Evolutionary conservation across 2,329 filamentous ascomycete genomes (phyloP).

Genomic region (Xylaria sp.): DNA sequence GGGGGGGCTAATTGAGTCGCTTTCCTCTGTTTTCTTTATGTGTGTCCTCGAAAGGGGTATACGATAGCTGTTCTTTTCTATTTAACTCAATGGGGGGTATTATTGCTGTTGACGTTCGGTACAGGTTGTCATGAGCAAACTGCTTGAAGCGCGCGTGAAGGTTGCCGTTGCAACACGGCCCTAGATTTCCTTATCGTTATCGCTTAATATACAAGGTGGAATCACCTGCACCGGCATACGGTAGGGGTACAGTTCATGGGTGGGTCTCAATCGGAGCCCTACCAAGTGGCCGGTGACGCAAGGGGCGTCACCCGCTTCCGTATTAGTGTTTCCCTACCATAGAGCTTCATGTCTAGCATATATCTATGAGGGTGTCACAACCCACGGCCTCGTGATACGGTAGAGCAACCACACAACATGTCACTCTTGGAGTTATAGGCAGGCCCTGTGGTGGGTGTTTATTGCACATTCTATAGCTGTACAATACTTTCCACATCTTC

Average conservation of each 20-base stretch:
- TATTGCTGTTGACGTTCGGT: neutral
- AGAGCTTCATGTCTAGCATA: neutral
- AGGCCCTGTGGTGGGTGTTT: slow-evolving; percentile 1
- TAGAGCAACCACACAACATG: slow-evolving; percentile 23
- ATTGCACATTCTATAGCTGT: slow-evolving; percentile 7
- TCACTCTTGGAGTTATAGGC: slow-evolving; percentile 5
- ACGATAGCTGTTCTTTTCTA: neutral
- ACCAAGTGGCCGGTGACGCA: slow-evolving; percentile 21
- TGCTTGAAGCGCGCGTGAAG: slow-evolving; percentile 10
- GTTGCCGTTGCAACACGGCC: slow-evolving; percentile 10
- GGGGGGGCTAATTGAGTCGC: neutral
- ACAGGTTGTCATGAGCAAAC: slow-evolving; percentile 4
- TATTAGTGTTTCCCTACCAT: slow-evolving; percentile 5
- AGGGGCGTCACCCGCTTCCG: slow-evolving; percentile 20
- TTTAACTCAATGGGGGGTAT: neutral
- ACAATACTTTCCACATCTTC: neutral
- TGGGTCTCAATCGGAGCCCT: slow-evolving; percentile 11
- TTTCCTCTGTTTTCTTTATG: neutral
- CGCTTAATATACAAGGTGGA: neutral
- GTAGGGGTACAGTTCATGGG: slow-evolving; percentile 1
- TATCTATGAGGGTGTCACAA: slow-evolving; percentile 11
- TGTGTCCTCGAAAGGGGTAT: neutral
- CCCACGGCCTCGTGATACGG: slow-evolving; percentile 19
- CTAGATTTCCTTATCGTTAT: slow-evolving; percentile 37
- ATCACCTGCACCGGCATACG: neutral